Conservation (phyloP, 1,284 basidiomycete genomes). For the Leccinum angustisporum region DNA sequence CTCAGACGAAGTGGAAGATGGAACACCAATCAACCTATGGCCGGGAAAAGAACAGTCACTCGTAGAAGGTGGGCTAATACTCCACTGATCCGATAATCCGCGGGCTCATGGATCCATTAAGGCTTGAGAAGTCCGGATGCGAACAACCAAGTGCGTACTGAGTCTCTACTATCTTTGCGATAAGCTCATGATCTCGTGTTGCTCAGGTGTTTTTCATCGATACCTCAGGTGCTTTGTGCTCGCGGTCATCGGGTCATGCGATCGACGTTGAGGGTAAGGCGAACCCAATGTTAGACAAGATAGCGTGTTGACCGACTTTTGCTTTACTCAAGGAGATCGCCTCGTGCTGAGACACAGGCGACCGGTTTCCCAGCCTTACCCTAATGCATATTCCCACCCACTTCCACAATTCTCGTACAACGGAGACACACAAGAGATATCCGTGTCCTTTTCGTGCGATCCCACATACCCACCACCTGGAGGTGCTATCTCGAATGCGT, state of each 20-base stretch:
- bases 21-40: slow-evolving; percentile 63
- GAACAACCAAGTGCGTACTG: slow-evolving; percentile 63
- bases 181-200: slow-evolving; percentile 1
- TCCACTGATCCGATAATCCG: slow-evolving; percentile 2
- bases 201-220: slow-evolving; percentile 78
- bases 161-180: neutral
- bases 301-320: slow-evolving; percentile 9
- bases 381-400: slow-evolving; percentile 72
- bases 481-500: slow-evolving; percentile 38
- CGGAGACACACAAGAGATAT: slow-evolving; percentile 54
- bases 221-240: slow-evolving; percentile 69
- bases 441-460: slow-evolving; percentile 58
- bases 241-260: slow-evolving; percentile 75
- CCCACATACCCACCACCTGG: slow-evolving; percentile 54
- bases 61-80: slow-evolving; percentile 59
- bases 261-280: slow-evolving; percentile 70
- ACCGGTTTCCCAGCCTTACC: slow-evolving; percentile 70
- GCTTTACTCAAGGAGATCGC: slow-evolving; percentile 45
- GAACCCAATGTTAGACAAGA: neutral
- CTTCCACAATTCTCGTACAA: slow-evolving; percentile 68
- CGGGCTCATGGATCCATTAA: slow-evolving; percentile 31
- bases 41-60: slow-evolving; percentile 70
- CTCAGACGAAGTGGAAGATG: slow-evolving; percentile 58
- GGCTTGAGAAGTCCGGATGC: slow-evolving; percentile 64
- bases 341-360: slow-evolving; percentile 73